A percentile compares a stretch with the other conserved stretches of the same genome.
These are phyloP conservation scores for Mycotypha africana DNA, from an alignment of 371 early-diverging fungal species.

Conservation along the genomic window DNA sequence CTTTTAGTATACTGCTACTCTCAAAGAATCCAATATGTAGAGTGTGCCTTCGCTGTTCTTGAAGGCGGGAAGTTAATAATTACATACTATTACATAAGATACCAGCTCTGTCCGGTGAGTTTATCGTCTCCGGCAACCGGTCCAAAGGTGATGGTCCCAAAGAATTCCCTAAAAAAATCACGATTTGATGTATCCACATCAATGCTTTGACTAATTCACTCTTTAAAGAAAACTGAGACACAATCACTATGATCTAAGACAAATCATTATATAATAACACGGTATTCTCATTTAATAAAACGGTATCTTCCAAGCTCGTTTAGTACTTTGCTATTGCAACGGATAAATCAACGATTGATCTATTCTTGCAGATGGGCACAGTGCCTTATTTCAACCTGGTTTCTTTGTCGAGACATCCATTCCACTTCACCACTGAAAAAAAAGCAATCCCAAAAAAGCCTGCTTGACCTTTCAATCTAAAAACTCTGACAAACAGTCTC, in stretches of 20 bases:
- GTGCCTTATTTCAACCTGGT: background rate
- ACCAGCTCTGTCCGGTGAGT: conserved; percentile 1
- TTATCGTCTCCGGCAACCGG: too few relatives aligned
- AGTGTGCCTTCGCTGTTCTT: conserved; percentile 2
- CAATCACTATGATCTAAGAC: too few relatives aligned
- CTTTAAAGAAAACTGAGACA: too few relatives aligned
- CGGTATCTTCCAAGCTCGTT: too few relatives aligned
- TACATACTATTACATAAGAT: conserved; percentile 2
- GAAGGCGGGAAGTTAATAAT: conserved; percentile 1
- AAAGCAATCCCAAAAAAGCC: too few relatives aligned
- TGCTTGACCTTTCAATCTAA: background rate
- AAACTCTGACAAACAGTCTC: background rate
- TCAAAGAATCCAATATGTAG: conserved; percentile 1
- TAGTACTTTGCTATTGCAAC: too few relatives aligned
- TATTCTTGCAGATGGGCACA: conserved; percentile 1
- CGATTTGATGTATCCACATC: too few relatives aligned
- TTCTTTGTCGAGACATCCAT: background rate
- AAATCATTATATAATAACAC: too few relatives aligned
- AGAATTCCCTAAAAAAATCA: background rate
- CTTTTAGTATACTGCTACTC: conserved; percentile 1
- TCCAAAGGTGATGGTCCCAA: conserved; percentile 1
- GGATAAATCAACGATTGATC: background rate
- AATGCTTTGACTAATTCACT: too few relatives aligned
- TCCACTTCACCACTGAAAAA: too few relatives aligned
- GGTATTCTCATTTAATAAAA: too few relatives aligned